Evolutionary conservation across 2,329 filamentous ascomycete genomes (phyloP).

Genomic region (Phialophora macrospora): DNA sequence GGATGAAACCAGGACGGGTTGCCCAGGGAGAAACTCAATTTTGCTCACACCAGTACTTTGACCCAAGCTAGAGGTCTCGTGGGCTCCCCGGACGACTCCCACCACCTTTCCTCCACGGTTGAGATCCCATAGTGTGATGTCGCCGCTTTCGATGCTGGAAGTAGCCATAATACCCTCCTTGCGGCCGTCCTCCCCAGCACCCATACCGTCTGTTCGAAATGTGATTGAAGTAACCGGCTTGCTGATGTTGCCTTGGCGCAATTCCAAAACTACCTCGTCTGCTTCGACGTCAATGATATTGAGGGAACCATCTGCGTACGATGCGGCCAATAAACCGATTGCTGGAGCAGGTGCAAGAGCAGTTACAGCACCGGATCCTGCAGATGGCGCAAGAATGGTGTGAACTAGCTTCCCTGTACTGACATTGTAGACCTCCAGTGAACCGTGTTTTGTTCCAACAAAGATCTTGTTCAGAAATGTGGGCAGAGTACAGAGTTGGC

Average conservation of each 20-base stretch:
- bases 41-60: constrained; percentile 77
- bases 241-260: constrained; percentile 31
- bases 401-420: constrained; percentile 90
- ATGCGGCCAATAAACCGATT: constrained; percentile 82
- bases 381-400: constrained; percentile 77
- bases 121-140: constrained; percentile 95
- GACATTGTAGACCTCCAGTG: constrained; percentile 96
- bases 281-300: constrained; percentile 80
- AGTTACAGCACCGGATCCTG: constrained; percentile 78
- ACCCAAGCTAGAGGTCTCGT: constrained; percentile 65
- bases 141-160: constrained; percentile 75
- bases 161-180: constrained; percentile 94
- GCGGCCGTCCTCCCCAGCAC: constrained; percentile 84
- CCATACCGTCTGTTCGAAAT: constrained; percentile 86
- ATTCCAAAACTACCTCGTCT: constrained; percentile 70
- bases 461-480: constrained; percentile 97
- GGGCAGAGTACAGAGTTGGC: constrained; percentile 83
- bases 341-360: constrained; percentile 83
- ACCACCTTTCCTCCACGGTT: constrained; percentile 85
- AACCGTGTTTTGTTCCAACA: constrained; percentile 82
- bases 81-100: constrained; percentile 84
- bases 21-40: constrained; percentile 85
- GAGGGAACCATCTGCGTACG: constrained; percentile 79
- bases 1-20: constrained; percentile 86
- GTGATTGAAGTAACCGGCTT: constrained; percentile 76